A percentile compares a stretch with the other conserved stretches of the same genome.
Evolutionary conservation across 345 rosid species (phyloP).

Genomic region (Atalantia buxifolia): DNA sequence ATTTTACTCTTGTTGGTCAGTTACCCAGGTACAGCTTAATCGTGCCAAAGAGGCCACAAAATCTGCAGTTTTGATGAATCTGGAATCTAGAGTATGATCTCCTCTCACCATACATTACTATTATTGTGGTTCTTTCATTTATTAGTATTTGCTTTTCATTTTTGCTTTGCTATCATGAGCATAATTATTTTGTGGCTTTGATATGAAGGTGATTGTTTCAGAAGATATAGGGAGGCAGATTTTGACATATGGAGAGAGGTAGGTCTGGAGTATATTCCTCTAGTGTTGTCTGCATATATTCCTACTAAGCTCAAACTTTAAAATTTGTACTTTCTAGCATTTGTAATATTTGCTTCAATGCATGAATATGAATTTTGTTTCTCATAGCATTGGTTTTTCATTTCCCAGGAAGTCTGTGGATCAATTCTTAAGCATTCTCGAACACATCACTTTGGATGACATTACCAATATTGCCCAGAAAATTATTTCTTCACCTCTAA

Average conservation of each 20-base stretch:
- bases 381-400: background rate
- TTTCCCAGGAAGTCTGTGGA: conserved; percentile 68
- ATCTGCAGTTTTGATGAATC: conserved; percentile 72
- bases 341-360: background rate
- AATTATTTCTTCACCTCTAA: conserved; percentile 74
- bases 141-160: background rate
- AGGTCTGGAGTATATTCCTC: background rate
- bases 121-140: background rate
- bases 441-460: conserved; percentile 57
- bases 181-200: background rate
- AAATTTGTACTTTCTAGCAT: background rate
- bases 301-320: background rate
- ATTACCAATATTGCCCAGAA: conserved; percentile 44
- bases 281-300: background rate
- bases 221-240: conserved; percentile 76
- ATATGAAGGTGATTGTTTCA: conserved; percentile 46
- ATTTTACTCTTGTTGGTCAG: conserved; percentile 28
- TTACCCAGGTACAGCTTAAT: conserved; percentile 39
- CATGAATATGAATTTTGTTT: background rate
- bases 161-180: background rate
- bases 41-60: conserved; percentile 68
- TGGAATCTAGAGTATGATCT: conserved; percentile 65
- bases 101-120: conserved; percentile 1
- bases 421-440: conserved; percentile 64
- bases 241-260: conserved; percentile 79